Base-by-base conservation (phyloP, 2,329 filamentous ascomycete species). In the Grosmannia huntii region DNA sequence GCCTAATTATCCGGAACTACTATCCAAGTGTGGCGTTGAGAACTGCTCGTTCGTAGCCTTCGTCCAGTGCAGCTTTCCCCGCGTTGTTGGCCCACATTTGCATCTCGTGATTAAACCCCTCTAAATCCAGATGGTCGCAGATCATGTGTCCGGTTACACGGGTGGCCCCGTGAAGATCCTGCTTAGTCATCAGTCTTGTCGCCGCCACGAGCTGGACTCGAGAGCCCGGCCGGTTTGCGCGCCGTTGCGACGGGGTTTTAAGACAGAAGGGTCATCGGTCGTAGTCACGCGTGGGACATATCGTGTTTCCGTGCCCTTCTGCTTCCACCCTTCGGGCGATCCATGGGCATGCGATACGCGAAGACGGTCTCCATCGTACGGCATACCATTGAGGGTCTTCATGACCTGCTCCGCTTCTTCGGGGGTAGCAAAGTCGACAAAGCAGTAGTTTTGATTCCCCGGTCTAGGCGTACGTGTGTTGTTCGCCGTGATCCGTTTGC, bases 371-470 rank as follows among this genome's bases (percentile, higher is more conserved):
- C 51, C 59, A 2, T 52, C 25, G 48, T 61, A 52, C 2, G 25
- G n/a, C 36, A n/a, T 64, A 1, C 72, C 71, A 56, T 74, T 65
- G 14, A 81, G 60, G 1, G 69, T 69, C 9, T 72, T 65, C 59
- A 80, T 73, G 25, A 81, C 83, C 31, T 53, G 12, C 2, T 3
- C 11, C 1, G 80, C 81, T 61, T 85, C 78, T 56, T 82, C 76
- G 0, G 70, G 66, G 6, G 74, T 79, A 53, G 71, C 72, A 58
- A 86, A 77, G 64, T 86, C 82, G n/a, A 86, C 80, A 60, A 86
- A 86, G 64, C 81, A 81, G 68, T 82, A 86, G 69, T 85, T 79
- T 65, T 82, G 76, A 62, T 81, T 77, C 33, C 80, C 81, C 0
- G 74, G 71, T 48, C 73, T 72, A n/a, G 72, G 68, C 28, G 71